These are phyloP conservation scores for Pilatotrama ljubarskyi DNA, from an alignment of 768 basidiomycete species.

Conservation along the genomic window DNA sequence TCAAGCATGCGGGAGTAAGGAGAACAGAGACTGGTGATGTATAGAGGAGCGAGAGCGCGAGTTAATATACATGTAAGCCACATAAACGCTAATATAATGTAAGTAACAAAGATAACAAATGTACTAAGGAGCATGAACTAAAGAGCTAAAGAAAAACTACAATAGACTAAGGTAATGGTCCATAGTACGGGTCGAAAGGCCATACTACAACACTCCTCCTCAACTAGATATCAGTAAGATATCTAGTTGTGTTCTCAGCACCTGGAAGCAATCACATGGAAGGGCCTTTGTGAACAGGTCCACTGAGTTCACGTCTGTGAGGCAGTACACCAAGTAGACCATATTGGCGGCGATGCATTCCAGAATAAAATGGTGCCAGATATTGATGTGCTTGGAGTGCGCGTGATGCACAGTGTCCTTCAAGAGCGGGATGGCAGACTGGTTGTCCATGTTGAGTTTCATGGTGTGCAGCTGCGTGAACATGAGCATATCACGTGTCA, in stretches of 20 bases:
- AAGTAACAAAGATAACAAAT: no score
- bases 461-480: neutral
- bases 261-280: neutral
- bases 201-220: slow-evolving; percentile 8
- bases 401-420: slow-evolving; percentile 1
- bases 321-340: slow-evolving; percentile 31
- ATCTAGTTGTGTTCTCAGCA: neutral
- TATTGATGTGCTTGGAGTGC: slow-evolving; percentile 33
- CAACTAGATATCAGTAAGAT: neutral
- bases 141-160: no score
- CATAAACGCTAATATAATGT: no score
- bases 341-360: slow-evolving; percentile 27
- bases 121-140: no score
- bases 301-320: slow-evolving; percentile 35
- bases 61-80: no score
- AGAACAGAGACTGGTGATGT: no score
- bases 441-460: neutral
- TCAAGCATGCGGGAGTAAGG: no score
- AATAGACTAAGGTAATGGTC: no score
- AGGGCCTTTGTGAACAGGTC: slow-evolving; percentile 43
- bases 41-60: no score
- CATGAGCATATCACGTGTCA: slow-evolving; percentile 33
- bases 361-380: slow-evolving; percentile 36
- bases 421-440: slow-evolving; percentile 3
- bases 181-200: no score